phyloP scores from a whole-genome alignment of 2,329 filamentous ascomycete genomes.

The Blastomyces percursus region DNA sequence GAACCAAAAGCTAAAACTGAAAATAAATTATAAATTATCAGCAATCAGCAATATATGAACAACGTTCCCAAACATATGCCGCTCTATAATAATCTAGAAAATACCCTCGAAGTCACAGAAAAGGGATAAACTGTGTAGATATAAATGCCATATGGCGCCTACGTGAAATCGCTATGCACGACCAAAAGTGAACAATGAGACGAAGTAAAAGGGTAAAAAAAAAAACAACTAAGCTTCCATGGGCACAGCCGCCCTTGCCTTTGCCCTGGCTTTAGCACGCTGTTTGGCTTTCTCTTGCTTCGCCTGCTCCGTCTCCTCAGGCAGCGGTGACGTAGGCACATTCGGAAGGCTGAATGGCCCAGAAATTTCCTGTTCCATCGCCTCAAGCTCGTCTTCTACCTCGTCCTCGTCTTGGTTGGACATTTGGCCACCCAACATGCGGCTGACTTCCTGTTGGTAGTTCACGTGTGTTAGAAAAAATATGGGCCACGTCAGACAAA shows the following conservation, averaged over 20 bases:
- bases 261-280: constrained; percentile 27
- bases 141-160: constrained; percentile 1
- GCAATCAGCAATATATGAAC: not conserved
- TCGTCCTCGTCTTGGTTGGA: constrained; percentile 95
- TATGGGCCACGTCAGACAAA: not conserved
- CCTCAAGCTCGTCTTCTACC: constrained; percentile 87
- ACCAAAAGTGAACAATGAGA: not conserved
- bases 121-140: not conserved
- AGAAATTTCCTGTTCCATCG: constrained; percentile 56
- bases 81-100: not conserved
- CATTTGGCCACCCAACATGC: constrained; percentile 78
- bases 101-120: not conserved
- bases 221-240: constrained; percentile 18
- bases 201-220: not conserved
- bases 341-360: constrained; percentile 29
- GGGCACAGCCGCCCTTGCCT: constrained; percentile 18
- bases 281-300: constrained; percentile 23
- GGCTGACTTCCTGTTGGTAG: constrained; percentile 64
- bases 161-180: not conserved
- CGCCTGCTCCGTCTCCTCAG: constrained; percentile 21
- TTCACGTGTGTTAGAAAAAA: not conserved
- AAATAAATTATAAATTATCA: not conserved
- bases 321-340: constrained; percentile 27
- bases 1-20: not conserved
- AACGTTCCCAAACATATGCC: not conserved